Base-by-base conservation (phyloP, 2,329 filamentous ascomycete species). In the Emergomyces africanus region DNA sequence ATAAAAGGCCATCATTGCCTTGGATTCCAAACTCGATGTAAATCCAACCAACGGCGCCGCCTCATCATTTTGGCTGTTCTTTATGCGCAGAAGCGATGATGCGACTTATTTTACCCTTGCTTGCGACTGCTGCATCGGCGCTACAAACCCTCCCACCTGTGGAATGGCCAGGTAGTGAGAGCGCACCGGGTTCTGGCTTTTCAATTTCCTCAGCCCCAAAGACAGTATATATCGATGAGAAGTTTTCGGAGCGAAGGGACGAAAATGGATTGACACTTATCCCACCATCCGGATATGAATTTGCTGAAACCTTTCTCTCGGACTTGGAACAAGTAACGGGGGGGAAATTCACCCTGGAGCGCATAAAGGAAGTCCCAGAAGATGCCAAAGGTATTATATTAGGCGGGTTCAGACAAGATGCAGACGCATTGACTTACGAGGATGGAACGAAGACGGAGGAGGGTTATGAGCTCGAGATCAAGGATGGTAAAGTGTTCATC, bases 231-330 rank as follows among this genome's bases (percentile, higher is more conserved):
- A 72, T 81, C 10, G 66, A 75, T 3, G 61, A 63, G 0, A 61
- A 60, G 1, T 75, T 81, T 53, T 73, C 76, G 0, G 64, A 69
- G 0, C 64, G 62, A 37, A 69, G 66, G 8, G 79, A 82, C 58
- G 68, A 69, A 0, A 68, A 74, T 55, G 79, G 79, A 0, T 65
- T 80, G 33, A 81, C 78, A 0, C 70, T 81, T 9, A 81, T 81
- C 49, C 79, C 79, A 1, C 79, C 79, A 0, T 76, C 74, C 0
- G 76, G 76, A 0, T 63, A 69, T n/a, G 75, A 80, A 3, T 81
- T 81, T 48, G 79, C 78, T 1, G 64, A 70, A 20, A 76, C 72
- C 0, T 80, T 81, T 59, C 64, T 68, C 25, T 64, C 73, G 3
- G 79, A 82, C 61, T 68, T 82, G 1, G 64, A 70, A 3, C 63